A percentile compares a stretch with the other conserved stretches of the same genome.
These are phyloP conservation scores for Bothriochloa decipiens DNA, from an alignment of 176 grass and related monocot species.

Conservation along the genomic window DNA sequence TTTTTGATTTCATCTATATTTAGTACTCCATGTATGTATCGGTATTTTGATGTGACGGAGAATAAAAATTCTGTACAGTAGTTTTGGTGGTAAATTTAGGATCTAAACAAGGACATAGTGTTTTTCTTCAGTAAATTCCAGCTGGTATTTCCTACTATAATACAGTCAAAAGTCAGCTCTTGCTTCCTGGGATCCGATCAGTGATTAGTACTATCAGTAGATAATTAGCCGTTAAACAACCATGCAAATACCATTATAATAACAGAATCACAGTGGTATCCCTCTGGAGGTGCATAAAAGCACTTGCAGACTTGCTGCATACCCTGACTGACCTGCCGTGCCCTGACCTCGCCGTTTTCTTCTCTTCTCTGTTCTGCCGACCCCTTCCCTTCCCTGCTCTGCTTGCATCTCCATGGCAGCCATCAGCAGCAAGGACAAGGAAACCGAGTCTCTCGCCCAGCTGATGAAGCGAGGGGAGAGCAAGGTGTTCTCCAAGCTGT, in stretches of 20 bases:
- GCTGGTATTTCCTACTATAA: neutral
- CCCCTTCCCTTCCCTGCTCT: neutral
- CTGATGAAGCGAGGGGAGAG: conserved; percentile 54
- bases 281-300: conserved; percentile 31
- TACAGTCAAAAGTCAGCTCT: conserved; percentile 33
- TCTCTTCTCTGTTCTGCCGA: neutral
- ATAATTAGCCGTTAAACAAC: neutral
- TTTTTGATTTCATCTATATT: too few relatives aligned
- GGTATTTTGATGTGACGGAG: too few relatives aligned
- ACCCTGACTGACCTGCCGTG: neutral
- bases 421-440: conserved; percentile 6
- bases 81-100: too few relatives aligned
- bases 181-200: conserved; percentile 22
- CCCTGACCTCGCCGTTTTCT: neutral
- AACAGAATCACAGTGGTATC: neutral
- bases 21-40: too few relatives aligned
- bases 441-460: conserved; percentile 23
- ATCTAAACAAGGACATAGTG: too few relatives aligned
- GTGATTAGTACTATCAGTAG: neutral
- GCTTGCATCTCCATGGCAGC: conserved; percentile 32
- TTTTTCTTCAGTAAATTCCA: neutral
- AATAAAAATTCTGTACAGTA: too few relatives aligned
- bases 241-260: neutral
- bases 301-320: conserved; percentile 8
- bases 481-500: conserved; percentile 62